Conservation (phyloP, 2,329 filamentous ascomycete genomes). For the Dendrostoma leiphaemia region DNA sequence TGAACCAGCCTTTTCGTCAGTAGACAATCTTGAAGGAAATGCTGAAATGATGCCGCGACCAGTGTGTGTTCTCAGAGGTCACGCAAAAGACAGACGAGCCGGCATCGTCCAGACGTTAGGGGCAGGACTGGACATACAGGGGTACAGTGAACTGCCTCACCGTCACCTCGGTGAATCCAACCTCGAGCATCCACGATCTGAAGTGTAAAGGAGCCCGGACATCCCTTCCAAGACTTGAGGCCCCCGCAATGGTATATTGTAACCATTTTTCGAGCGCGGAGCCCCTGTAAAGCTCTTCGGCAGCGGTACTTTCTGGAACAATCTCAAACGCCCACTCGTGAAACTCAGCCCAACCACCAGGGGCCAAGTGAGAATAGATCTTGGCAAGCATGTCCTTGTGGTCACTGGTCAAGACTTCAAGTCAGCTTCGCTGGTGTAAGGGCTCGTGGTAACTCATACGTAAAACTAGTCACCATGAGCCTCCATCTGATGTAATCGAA, state of each 20-base stretch:
- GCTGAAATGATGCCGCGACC: neutral
- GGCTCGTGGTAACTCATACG: neutral
- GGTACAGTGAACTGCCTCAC: neutral
- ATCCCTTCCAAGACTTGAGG: neutral
- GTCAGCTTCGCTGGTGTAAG: neutral
- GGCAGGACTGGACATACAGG: neutral
- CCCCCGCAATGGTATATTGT: neutral
- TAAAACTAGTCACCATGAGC: slow-evolving; percentile 3
- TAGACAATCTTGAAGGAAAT: neutral
- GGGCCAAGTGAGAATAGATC: neutral
- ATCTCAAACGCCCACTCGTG: slow-evolving; percentile 8
- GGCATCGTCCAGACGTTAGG: neutral
- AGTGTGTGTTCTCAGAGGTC: neutral
- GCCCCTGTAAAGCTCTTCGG: neutral
- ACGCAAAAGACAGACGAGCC: neutral
- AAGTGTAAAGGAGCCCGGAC: neutral
- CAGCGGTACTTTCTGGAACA: neutral
- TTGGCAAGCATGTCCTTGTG: neutral
- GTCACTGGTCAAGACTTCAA: neutral
- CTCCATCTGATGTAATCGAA: slow-evolving; percentile 13
- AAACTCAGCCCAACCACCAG: slow-evolving; percentile 7
- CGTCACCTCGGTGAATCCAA: neutral
- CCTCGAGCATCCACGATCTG: slow-evolving; percentile 1
- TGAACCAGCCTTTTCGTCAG: neutral
- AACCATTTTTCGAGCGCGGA: slow-evolving; percentile 1